These are phyloP conservation scores for Infundibulicybe gibba DNA, from an alignment of 768 basidiomycete species.

Conservation along the genomic window DNA sequence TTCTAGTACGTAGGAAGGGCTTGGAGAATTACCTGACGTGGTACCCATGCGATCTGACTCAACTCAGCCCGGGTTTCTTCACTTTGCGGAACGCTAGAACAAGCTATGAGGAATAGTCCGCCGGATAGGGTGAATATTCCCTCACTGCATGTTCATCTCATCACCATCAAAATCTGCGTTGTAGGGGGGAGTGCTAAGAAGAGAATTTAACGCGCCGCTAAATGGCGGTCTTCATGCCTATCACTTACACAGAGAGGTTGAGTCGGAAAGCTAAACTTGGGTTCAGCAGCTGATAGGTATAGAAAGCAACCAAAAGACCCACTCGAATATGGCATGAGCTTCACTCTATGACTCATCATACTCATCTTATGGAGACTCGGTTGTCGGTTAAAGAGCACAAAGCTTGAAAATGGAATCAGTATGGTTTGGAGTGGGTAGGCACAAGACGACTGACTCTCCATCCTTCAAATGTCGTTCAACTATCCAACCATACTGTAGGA, in stretches of 20 bases:
- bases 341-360: slow-evolving; percentile 99
- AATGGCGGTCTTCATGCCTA: slow-evolving; percentile 11
- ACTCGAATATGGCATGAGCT: slow-evolving; percentile 98
- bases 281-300: slow-evolving; percentile 5
- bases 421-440: slow-evolving; percentile 3
- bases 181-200: slow-evolving; percentile 84
- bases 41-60: slow-evolving; percentile 98
- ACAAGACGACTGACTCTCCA: slow-evolving; percentile 76
- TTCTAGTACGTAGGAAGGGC: background rate
- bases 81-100: slow-evolving; percentile 85
- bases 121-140: slow-evolving; percentile 26
- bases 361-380: slow-evolving; percentile 99
- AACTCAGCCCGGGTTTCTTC: slow-evolving; percentile 98
- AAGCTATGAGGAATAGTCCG: slow-evolving; percentile 5
- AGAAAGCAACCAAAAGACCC: slow-evolving; percentile 26
- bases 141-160: slow-evolving; percentile 99
- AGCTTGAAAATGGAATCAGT: slow-evolving; percentile 38
- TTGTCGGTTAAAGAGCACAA: slow-evolving; percentile 95
- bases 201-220: slow-evolving; percentile 21
- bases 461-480: slow-evolving; percentile 97
- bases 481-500: slow-evolving; percentile 97
- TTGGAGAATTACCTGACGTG: slow-evolving; percentile 68
- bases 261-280: slow-evolving; percentile 78
- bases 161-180: slow-evolving; percentile 99
- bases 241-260: slow-evolving; percentile 92